phyloP scores from a whole-genome alignment of 306 rosid species.

The Ziziphus jujuba region DNA sequence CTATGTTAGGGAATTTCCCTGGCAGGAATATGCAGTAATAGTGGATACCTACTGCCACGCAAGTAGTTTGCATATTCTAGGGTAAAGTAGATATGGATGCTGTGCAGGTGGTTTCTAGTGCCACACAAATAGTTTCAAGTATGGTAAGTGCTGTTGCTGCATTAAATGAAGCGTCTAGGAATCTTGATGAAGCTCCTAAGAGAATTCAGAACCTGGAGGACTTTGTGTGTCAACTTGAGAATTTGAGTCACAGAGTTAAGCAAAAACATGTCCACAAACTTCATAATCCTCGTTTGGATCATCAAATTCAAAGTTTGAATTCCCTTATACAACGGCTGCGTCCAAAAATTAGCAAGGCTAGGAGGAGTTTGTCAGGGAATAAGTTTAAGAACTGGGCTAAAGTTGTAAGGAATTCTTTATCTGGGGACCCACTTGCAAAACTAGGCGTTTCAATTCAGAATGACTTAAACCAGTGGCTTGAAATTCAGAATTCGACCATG shows the following conservation, averaged over 20 bases:
- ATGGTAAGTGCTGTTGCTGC: constrained; percentile 29
- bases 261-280: constrained; percentile 32
- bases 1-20: neutral
- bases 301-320: constrained; percentile 33
- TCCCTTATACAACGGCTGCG: constrained; percentile 23
- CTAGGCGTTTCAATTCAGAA: constrained; percentile 18
- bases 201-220: constrained; percentile 31
- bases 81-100: constrained; percentile 21
- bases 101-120: constrained; percentile 10
- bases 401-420: neutral
- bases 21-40: neutral
- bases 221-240: constrained; percentile 28
- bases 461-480: constrained; percentile 38
- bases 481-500: constrained; percentile 20
- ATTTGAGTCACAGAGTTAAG: constrained; percentile 21
- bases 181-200: constrained; percentile 37
- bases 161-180: constrained; percentile 28
- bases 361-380: constrained; percentile 20
- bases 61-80: neutral
- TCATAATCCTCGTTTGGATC: constrained; percentile 14
- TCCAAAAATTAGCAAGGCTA: constrained; percentile 29
- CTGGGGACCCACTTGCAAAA: constrained; percentile 26
- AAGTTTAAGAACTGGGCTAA: constrained; percentile 15
- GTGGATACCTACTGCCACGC: neutral
- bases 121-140: constrained; percentile 32